Percentiles rank a stretch among this genome's conserved stretches.
Conservation (phyloP, 805 yeast genomes). For the Aciculoconidium aculeatum region DNA sequence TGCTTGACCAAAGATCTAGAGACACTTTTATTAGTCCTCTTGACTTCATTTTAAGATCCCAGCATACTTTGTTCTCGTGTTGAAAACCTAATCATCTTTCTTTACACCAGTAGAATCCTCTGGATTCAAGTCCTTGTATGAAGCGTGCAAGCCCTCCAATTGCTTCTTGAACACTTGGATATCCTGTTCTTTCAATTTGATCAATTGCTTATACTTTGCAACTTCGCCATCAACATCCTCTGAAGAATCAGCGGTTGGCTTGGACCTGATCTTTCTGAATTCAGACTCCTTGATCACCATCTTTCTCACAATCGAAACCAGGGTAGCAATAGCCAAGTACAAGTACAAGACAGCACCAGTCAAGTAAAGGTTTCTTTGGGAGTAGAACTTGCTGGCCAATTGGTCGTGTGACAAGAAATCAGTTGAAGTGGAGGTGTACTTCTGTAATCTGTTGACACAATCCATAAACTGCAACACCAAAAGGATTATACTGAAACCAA, state of each 20-base stretch:
- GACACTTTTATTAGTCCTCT: too few species aligned
- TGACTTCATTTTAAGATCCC: too few species aligned
- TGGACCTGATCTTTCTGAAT: slow-evolving; percentile 17
- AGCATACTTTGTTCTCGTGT: too few species aligned
- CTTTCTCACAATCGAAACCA: slow-evolving; percentile 46
- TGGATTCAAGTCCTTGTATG: slow-evolving; percentile 38
- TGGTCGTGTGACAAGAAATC: slow-evolving; percentile 38
- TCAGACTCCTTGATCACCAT: slow-evolving; percentile 41
- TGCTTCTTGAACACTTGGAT: slow-evolving; percentile 46
- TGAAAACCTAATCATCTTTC: slow-evolving; percentile 7
- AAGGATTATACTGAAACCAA: slow-evolving; percentile 34
- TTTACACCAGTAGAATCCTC: neutral
- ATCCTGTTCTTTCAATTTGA: slow-evolving; percentile 38
- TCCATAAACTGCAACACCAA: slow-evolving; percentile 49
- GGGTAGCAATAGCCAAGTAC: slow-evolving; percentile 48
- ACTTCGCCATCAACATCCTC: slow-evolving; percentile 15
- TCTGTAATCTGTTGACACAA: slow-evolving; percentile 41
- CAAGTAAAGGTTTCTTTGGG: slow-evolving; percentile 58
- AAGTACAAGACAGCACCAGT: slow-evolving; percentile 59
- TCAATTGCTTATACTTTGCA: slow-evolving; percentile 28
- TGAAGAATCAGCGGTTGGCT: slow-evolving; percentile 3
- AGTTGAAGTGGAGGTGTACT: slow-evolving; percentile 13
- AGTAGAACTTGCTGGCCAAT: slow-evolving; percentile 54
- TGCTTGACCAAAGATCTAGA: neutral
- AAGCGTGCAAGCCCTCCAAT: slow-evolving; percentile 43